Evolutionary conservation across 83 land plant species (phyloP), one percentile per base, ranked within the genome.

Genomic region (Diphasiastrum complanatum): DNA sequence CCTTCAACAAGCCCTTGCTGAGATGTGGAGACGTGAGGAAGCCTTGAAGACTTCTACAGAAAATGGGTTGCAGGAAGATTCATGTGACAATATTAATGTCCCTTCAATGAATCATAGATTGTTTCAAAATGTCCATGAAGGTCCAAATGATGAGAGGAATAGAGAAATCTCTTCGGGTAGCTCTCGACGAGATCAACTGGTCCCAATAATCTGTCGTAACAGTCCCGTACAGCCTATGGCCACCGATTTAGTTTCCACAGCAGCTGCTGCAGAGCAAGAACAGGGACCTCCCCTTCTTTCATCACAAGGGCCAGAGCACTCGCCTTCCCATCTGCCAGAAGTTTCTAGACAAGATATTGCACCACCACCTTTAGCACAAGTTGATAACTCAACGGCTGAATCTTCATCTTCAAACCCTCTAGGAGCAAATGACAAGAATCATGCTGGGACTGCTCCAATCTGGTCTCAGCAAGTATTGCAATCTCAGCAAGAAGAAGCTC

Each of bases 101-200:
- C n/a, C n/a, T n/a, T n/a, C n/a, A n/a, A n/a, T n/a, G n/a, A n/a
- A n/a, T n/a, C n/a, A n/a, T n/a, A n/a, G n/a, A n/a, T n/a, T n/a
- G n/a, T n/a, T n/a, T n/a, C n/a, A n/a, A n/a, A n/a, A n/a, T n/a
- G n/a, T n/a, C n/a, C n/a, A n/a, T n/a, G n/a, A n/a, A n/a, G n/a
- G n/a, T n/a, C n/a, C 43, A 40, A 16, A 10, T 10, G 12, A 40
- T 40, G 16, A 16, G 16, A 16, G 43, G 16, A 40, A 40, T 16
- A 10, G 24, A 47, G 10, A 3, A 47, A 2, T 25, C 49, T 47
- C 24, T 3, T 47, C 3, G 10, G 49, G 4, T 20, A 47, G 11
- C 24, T 47, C 49, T 19, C 49, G 24, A 10, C 49, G 24, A 19
- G 49, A 47, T 47, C 49, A 47, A 12, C 19, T 47, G 49, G 49